These are phyloP conservation scores for Cenococcum geophilum DNA, from an alignment of 495 filamentous ascomycete species.

Conservation along the genomic window DNA sequence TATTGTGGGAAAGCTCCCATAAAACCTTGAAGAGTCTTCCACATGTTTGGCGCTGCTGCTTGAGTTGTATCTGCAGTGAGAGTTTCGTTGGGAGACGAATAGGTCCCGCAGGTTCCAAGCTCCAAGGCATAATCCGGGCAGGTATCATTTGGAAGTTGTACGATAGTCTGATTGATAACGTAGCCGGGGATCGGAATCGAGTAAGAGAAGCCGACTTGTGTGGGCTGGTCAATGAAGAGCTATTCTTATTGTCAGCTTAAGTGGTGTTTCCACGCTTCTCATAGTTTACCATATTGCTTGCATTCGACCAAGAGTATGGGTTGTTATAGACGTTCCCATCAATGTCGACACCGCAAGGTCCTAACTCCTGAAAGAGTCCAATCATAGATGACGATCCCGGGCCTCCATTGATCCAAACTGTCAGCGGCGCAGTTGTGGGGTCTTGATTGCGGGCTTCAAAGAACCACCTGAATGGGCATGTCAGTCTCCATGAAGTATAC, in stretches of 20 bases:
- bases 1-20: slow-evolving; percentile 61
- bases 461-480: slow-evolving; percentile 39
- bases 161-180: slow-evolving; percentile 37
- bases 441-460: slow-evolving; percentile 42
- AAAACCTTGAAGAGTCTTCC: slow-evolving; percentile 66
- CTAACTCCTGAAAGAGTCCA: slow-evolving; percentile 40
- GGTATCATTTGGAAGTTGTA: slow-evolving; percentile 46
- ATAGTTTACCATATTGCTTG: slow-evolving; percentile 20
- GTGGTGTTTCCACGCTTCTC: not conserved
- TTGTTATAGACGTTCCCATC: slow-evolving; percentile 47
- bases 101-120: slow-evolving; percentile 53
- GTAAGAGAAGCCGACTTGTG: slow-evolving; percentile 42
- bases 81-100: slow-evolving; percentile 49
- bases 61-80: slow-evolving; percentile 62
- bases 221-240: slow-evolving; percentile 43
- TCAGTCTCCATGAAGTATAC: not conserved
- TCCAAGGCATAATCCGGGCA: slow-evolving; percentile 51
- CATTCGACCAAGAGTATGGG: slow-evolving; percentile 51
- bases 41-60: slow-evolving; percentile 57
- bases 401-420: slow-evolving; percentile 63
- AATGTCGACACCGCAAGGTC: slow-evolving; percentile 42
- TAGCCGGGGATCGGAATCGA: slow-evolving; percentile 50
- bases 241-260: slow-evolving; percentile 42
- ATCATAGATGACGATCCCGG: slow-evolving; percentile 44
- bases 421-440: slow-evolving; percentile 40